Percentiles rank a stretch among this genome's conserved stretches.
phyloP scores from a whole-genome alignment of 2,329 filamentous ascomycete species.

The Calonectria crousiana region DNA sequence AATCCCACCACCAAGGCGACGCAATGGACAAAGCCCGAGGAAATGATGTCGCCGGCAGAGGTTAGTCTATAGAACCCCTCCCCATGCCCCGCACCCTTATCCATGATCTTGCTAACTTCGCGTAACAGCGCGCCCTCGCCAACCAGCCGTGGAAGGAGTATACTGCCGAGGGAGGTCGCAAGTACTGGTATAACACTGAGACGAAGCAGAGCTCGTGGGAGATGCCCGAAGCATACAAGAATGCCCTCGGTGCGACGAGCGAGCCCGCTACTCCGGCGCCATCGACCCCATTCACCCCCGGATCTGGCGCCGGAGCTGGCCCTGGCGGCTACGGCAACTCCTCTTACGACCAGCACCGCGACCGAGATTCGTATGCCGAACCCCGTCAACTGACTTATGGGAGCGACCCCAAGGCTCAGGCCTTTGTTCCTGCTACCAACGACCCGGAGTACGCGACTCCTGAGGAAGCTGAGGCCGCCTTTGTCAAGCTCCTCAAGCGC shows the following conservation, averaged over 20 bases:
- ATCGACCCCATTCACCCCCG: conserved; percentile 57
- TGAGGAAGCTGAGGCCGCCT: conserved; percentile 93
- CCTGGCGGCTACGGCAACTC: conserved; percentile 50
- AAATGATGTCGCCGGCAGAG: conserved; percentile 87
- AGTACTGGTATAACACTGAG: conserved; percentile 96
- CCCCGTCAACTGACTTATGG: conserved; percentile 70
- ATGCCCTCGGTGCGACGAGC: conserved; percentile 73
- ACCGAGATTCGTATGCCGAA: conserved; percentile 59
- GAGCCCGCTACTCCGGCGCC: conserved; percentile 57
- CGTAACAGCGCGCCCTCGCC: conserved; percentile 77
- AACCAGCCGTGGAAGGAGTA: conserved; percentile 95
- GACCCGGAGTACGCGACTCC: conserved; percentile 83
- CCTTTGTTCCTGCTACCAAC: conserved; percentile 72
- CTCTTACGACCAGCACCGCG: conserved; percentile 54
- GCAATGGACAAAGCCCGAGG: conserved; percentile 94
- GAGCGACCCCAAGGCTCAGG: conserved; percentile 67
- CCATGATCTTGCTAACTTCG: conserved; percentile 24
- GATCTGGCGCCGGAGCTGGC: conserved; percentile 37
- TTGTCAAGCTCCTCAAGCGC: conserved; percentile 88
- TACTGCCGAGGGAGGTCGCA: conserved; percentile 84
- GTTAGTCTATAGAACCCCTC: conserved; percentile 58
- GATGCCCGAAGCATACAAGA: conserved; percentile 87
- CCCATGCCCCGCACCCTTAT: neutral
- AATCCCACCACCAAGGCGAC: conserved; percentile 88
- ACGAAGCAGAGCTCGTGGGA: conserved; percentile 95